phyloP scores from a whole-genome alignment of 1,284 basidiomycete genomes.

The Malassezia equina region DNA sequence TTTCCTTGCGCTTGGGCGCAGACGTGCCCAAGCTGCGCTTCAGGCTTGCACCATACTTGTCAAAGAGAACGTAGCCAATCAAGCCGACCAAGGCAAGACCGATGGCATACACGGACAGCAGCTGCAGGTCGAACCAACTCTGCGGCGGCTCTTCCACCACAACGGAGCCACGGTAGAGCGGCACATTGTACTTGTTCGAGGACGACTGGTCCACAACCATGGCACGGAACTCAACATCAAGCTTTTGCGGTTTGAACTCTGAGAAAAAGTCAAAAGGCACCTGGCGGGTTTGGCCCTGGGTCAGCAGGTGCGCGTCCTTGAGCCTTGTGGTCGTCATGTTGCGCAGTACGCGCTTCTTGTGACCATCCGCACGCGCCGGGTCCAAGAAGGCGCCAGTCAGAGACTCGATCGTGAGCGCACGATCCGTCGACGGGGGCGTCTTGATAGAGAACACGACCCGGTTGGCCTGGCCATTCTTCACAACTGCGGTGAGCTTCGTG shows the following conservation, averaged over 20 bases:
- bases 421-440: constrained; percentile 32
- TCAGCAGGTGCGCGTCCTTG: constrained; percentile 34
- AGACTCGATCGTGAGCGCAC: constrained; percentile 32
- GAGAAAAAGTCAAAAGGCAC: constrained; percentile 43
- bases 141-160: constrained; percentile 42
- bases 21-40: not conserved
- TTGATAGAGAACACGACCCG: constrained; percentile 41
- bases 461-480: constrained; percentile 44
- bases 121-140: constrained; percentile 40
- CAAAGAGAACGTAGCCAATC: constrained; percentile 23
- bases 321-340: constrained; percentile 44
- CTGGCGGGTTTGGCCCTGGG: constrained; percentile 32
- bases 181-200: constrained; percentile 37
- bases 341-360: constrained; percentile 35
- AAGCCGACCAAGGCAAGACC: constrained; percentile 20
- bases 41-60: constrained; percentile 17
- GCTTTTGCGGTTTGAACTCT: constrained; percentile 44
- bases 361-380: constrained; percentile 34
- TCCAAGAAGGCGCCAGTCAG: constrained; percentile 45
- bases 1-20: constrained; percentile 10
- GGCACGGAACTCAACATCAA: constrained; percentile 36
- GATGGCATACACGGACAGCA: constrained; percentile 36
- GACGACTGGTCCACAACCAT: constrained; percentile 38
- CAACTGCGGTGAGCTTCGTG: constrained; percentile 18
- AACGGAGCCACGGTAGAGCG: constrained; percentile 36